phyloP scores from a whole-genome alignment of 2,329 filamentous ascomycete genomes.

The Coniochaeta sp. region DNA sequence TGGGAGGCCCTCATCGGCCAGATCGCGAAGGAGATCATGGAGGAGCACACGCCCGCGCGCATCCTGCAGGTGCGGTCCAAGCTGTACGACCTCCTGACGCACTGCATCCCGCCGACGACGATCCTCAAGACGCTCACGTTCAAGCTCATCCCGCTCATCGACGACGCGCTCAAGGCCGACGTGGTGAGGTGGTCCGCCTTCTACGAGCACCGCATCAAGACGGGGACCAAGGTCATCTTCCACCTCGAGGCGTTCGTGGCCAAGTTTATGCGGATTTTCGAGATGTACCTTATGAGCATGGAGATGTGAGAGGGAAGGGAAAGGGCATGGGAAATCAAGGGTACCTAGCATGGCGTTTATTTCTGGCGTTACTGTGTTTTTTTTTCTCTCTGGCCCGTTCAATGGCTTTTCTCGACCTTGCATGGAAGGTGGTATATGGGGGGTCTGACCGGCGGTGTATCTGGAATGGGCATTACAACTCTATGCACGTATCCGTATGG shows the following conservation, averaged over 20 bases:
- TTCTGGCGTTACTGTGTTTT: too few species aligned
- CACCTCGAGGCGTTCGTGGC: constrained; percentile 97
- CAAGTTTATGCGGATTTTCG: constrained; percentile 94
- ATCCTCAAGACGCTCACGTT: constrained; percentile 94
- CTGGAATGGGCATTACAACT: too few species aligned
- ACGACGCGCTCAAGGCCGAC: constrained; percentile 84
- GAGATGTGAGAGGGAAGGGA: constrained; percentile 41
- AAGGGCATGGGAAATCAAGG: background rate
- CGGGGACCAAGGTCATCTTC: constrained; percentile 93
- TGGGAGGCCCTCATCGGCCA: constrained; percentile 90
- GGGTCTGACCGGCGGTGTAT: too few species aligned
- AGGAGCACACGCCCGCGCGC: constrained; percentile 82
- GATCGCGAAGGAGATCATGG: constrained; percentile 88
- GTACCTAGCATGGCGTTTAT: background rate
- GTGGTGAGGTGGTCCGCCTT: constrained; percentile 95
- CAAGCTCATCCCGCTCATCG: constrained; percentile 80
- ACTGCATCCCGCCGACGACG: constrained; percentile 92
- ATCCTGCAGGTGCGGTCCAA: constrained; percentile 86
- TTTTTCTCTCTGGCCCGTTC: too few species aligned
- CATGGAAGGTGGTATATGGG: background rate
- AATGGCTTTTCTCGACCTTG: background rate
- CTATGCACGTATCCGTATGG: too few species aligned
- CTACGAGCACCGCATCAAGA: constrained; percentile 91
- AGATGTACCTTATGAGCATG: constrained; percentile 88
- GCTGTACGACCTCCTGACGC: constrained; percentile 93